Evolutionary conservation across 2,329 filamentous ascomycete species (phyloP).

Genomic region (Bipolaris cookei): DNA sequence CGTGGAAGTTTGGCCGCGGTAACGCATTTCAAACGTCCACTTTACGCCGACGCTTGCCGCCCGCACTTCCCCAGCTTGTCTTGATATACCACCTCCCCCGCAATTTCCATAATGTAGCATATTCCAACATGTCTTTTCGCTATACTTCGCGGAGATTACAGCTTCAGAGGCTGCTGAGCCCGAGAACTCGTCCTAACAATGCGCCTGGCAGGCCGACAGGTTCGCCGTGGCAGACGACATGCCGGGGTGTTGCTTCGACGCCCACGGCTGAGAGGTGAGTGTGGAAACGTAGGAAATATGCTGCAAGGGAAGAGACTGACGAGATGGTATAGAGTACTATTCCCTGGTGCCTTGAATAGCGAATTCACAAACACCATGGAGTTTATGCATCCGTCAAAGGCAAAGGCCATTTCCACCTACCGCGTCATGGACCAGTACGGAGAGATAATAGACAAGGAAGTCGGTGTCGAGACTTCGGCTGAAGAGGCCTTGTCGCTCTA

Average conservation of each 20-base stretch:
- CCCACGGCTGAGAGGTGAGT: constrained; percentile 66
- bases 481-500: constrained; percentile 68
- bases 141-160: constrained; percentile 38
- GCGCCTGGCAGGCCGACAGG: constrained; percentile 20
- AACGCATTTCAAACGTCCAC: constrained; percentile 4
- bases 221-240: constrained; percentile 53
- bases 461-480: constrained; percentile 68
- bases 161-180: constrained; percentile 18
- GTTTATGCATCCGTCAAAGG: constrained; percentile 73
- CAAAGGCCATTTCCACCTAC: constrained; percentile 85
- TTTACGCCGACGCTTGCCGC: constrained; percentile 41
- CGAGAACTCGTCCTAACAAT: constrained; percentile 27
- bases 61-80: constrained; percentile 31
- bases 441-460: constrained; percentile 74
- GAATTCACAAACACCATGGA: constrained; percentile 82
- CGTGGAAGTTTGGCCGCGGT: constrained; percentile 3
- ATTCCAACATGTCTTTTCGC: constrained; percentile 44
- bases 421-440: constrained; percentile 91
- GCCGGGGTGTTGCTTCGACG: constrained; percentile 63
- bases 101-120: constrained; percentile 26
- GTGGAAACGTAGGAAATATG: not conserved
- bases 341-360: constrained; percentile 94
- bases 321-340: constrained; percentile 61
- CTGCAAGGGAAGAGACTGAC: not conserved
- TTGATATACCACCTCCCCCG: constrained; percentile 25